phyloP scores from a whole-genome alignment of 2,329 filamentous ascomycete species.

The Cyphellophora attinorum region DNA sequence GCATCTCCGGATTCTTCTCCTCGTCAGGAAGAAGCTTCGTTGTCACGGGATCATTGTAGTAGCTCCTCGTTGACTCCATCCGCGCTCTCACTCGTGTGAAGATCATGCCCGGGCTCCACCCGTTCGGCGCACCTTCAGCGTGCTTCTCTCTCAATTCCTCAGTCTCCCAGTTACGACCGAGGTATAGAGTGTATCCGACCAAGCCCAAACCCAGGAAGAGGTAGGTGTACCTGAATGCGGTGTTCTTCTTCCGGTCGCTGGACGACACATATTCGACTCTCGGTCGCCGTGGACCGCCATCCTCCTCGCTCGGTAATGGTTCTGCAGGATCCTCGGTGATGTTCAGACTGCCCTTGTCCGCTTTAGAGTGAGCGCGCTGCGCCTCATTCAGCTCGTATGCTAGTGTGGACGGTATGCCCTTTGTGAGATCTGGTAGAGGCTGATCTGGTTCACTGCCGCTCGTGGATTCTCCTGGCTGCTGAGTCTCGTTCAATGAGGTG shows the following conservation, averaged over 20 bases:
- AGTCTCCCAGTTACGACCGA: conserved; percentile 78
- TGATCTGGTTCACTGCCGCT: conserved; percentile 37
- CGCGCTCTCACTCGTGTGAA: conserved; percentile 73
- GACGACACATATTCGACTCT: conserved; percentile 84
- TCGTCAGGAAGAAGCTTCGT: conserved; percentile 71
- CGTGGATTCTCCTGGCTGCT: background rate
- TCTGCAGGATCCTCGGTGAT: conserved; percentile 44
- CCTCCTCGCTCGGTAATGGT: conserved; percentile 38
- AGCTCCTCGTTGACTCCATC: conserved; percentile 65
- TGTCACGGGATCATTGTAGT: conserved; percentile 94
- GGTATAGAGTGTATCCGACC: conserved; percentile 56
- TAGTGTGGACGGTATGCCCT: conserved; percentile 86
- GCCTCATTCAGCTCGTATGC: conserved; percentile 58
- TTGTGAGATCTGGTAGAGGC: conserved; percentile 81
- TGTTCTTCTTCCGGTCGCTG: conserved; percentile 69
- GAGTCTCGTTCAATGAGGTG: background rate
- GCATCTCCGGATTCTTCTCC: conserved; percentile 60
- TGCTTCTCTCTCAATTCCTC: conserved; percentile 63
- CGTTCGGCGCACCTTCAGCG: conserved; percentile 59
- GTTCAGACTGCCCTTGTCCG: conserved; percentile 35
- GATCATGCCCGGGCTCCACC: conserved; percentile 66
- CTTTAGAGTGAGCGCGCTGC: conserved; percentile 22
- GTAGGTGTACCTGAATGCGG: conserved; percentile 68
- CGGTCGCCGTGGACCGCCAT: conserved; percentile 54
- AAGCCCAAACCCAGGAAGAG: conserved; percentile 47